Conservation (phyloP, 257 asterid genomes). For the Jacaranda mimosifolia region DNA sequence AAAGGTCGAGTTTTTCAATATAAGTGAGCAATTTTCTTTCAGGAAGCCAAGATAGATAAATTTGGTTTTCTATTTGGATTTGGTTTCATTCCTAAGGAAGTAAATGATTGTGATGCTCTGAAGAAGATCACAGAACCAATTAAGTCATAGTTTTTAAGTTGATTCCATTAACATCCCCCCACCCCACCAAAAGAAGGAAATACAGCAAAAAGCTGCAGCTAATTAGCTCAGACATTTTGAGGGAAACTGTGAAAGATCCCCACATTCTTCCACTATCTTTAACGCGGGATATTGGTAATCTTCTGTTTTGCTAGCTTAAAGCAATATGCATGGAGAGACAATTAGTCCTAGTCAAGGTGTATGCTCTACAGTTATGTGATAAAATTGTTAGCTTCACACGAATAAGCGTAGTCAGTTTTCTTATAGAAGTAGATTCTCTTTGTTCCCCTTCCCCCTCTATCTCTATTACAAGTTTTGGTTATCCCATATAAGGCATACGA, state of each 20-base stretch:
- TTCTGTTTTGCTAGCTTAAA: no score
- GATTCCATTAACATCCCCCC: background rate
- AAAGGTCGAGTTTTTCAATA: no score
- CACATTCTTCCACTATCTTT: background rate
- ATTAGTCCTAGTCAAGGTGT: no score
- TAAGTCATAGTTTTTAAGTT: background rate
- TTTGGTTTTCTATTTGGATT: background rate
- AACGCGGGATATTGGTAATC: background rate
- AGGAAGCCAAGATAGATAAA: background rate
- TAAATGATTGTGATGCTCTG: background rate
- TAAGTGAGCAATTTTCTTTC: background rate
- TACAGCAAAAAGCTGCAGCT: background rate
- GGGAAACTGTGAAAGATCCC: background rate
- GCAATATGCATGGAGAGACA: no score
- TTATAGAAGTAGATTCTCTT: background rate
- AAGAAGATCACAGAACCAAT: background rate
- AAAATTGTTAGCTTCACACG: background rate
- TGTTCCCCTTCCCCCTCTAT: background rate
- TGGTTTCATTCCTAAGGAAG: background rate
- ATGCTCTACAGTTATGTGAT: background rate
- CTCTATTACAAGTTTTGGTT: background rate
- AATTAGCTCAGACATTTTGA: slow-evolving; percentile 3
- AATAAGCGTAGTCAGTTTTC: background rate
- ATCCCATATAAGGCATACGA: no score
- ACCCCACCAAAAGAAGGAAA: background rate